phyloP scores from a whole-genome alignment of 768 basidiomycete genomes.

The Pleurotus citrinopileatus region DNA sequence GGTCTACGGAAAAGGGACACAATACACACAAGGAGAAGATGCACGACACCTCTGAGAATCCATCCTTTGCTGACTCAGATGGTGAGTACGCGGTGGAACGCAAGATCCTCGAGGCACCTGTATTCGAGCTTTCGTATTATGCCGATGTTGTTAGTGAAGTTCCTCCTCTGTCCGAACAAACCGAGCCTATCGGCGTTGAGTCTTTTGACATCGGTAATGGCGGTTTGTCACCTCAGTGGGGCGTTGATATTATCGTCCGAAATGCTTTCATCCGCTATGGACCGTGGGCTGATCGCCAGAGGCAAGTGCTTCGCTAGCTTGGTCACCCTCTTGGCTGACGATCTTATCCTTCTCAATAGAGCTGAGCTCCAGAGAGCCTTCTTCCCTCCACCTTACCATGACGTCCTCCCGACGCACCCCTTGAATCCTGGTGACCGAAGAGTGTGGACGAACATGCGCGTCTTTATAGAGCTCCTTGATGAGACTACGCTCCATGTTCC shows the following conservation, averaged over 20 bases:
- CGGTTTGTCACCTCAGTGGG: constrained; percentile 90
- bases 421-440: constrained; percentile 79
- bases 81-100: constrained; percentile 88
- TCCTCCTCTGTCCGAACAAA: constrained; percentile 34
- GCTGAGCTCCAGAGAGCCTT: constrained; percentile 77
- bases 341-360: constrained; percentile 40
- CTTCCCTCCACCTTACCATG: constrained; percentile 77
- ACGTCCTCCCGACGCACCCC: constrained; percentile 49
- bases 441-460: constrained; percentile 76
- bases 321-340: constrained; percentile 2
- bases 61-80: constrained; percentile 54
- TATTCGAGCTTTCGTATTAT: constrained; percentile 83
- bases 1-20: neutral
- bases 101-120: constrained; percentile 73
- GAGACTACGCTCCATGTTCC: constrained; percentile 81
- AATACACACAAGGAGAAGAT: constrained; percentile 9
- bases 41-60: constrained; percentile 48
- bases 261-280: constrained; percentile 82
- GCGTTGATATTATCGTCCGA: constrained; percentile 78
- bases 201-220: constrained; percentile 81
- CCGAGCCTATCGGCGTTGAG: constrained; percentile 32
- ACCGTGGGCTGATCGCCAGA: constrained; percentile 95
- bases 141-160: constrained; percentile 81
- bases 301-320: constrained; percentile 37
- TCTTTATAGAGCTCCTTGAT: constrained; percentile 80